phyloP scores from a whole-genome alignment of 495 filamentous ascomycete species.

The Cryomyces minteri region DNA sequence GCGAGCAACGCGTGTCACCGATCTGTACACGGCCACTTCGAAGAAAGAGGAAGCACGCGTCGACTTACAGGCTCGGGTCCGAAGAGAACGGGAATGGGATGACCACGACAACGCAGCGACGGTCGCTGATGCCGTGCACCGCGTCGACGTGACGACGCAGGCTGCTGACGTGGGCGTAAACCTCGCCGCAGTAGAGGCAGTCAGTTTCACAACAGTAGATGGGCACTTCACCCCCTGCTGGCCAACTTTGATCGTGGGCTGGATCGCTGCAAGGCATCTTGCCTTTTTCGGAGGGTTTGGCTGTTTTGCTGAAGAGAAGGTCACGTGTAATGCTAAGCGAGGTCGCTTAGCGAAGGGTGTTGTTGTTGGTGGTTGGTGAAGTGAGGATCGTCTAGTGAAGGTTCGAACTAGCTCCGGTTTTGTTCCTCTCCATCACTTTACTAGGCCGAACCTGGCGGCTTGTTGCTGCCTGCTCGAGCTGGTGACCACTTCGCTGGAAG shows the following conservation, averaged over 20 bases:
- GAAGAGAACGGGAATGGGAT: not conserved
- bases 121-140: not conserved
- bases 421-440: too few relatives aligned
- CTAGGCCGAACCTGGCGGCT: too few relatives aligned
- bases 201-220: constrained; percentile 2
- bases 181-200: constrained; percentile 2
- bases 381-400: too few relatives aligned
- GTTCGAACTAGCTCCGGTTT: too few relatives aligned
- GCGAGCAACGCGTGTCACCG: not conserved
- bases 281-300: not conserved
- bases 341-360: too few relatives aligned
- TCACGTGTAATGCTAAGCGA: too few relatives aligned
- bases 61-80: not conserved
- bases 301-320: too few relatives aligned
- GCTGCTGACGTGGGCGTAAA: not conserved
- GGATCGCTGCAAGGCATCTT: constrained; percentile 1
- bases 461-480: too few relatives aligned
- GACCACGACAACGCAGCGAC: not conserved
- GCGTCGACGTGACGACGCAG: not conserved
- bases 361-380: too few relatives aligned
- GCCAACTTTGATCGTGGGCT: constrained; percentile 1
- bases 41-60: not conserved
- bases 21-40: not conserved
- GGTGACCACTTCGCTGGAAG: too few relatives aligned
- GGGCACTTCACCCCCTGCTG: not conserved